A percentile compares a stretch with the other conserved stretches of the same genome.
These are phyloP conservation scores for Amoebophrya sp. DNA, from an alignment of 169 alveolate genomes.

Conservation along the genomic window DNA sequence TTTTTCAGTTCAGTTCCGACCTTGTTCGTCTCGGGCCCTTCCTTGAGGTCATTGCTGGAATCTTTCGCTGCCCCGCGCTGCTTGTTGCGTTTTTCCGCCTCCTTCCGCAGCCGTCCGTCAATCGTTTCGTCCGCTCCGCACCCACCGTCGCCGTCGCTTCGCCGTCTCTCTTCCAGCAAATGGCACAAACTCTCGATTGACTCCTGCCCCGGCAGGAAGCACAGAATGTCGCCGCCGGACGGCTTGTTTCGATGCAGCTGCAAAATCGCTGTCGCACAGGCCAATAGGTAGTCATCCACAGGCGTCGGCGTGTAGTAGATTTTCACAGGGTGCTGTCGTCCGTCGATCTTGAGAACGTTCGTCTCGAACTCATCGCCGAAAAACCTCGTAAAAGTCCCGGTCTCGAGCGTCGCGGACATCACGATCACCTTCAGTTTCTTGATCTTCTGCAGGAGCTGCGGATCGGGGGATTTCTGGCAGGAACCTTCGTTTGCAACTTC, in stretches of 20 bases:
- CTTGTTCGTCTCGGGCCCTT: too few species aligned
- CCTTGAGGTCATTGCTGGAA: too few species aligned
- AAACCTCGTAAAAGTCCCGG: constrained; percentile 83
- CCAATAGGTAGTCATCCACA: constrained; percentile 88
- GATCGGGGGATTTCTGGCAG: too few species aligned
- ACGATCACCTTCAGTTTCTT: constrained; percentile 79
- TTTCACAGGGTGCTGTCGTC: constrained; percentile 81
- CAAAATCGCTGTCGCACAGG: background rate
- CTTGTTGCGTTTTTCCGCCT: too few species aligned
- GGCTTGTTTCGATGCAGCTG: background rate
- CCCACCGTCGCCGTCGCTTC: background rate
- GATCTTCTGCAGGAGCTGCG: too few species aligned
- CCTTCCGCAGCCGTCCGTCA: background rate
- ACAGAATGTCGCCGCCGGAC: constrained; percentile 86
- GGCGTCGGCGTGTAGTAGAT: constrained; percentile 81
- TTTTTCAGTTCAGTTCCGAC: too few species aligned
- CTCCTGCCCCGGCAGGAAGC: constrained; percentile 96
- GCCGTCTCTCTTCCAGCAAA: background rate
- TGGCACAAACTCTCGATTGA: constrained; percentile 55
- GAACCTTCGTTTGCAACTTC: too few species aligned
- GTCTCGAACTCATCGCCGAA: constrained; percentile 40
- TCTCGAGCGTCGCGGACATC: constrained; percentile 95
- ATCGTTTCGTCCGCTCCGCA: background rate
- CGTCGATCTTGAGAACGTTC: constrained; percentile 59
- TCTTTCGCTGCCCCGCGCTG: too few species aligned